Evolutionary conservation across 2,329 filamentous ascomycete genomes (phyloP).

Genomic region (Annulohypoxylon truncatum): DNA sequence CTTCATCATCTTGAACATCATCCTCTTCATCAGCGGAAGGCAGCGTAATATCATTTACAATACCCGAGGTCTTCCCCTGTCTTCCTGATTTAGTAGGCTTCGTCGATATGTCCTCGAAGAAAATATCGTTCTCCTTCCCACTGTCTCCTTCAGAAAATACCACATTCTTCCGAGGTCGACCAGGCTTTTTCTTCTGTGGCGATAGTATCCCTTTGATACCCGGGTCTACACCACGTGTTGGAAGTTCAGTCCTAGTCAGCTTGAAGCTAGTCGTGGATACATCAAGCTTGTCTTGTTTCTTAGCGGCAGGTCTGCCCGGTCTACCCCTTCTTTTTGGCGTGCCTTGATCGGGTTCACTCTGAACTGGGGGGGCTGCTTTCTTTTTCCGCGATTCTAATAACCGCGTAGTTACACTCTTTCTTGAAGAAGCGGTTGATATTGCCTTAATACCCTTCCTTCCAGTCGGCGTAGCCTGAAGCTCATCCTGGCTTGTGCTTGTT

Average conservation of each 20-base stretch:
- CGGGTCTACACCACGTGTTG: constrained; percentile 29
- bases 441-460: constrained; percentile 27
- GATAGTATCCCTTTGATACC: constrained; percentile 67
- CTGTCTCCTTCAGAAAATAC: constrained; percentile 58
- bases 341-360: constrained; percentile 4
- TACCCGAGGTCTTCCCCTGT: constrained; percentile 35
- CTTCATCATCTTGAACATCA: constrained; percentile 53
- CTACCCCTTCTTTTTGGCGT: constrained; percentile 43
- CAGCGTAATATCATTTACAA: constrained; percentile 29
- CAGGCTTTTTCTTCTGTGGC: constrained; percentile 59
- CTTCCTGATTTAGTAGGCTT: constrained; percentile 48
- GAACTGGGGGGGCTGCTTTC: constrained; percentile 5
- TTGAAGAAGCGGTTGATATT: constrained; percentile 22
- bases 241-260: constrained; percentile 29
- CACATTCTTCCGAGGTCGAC: constrained; percentile 64
- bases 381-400: constrained; percentile 37
- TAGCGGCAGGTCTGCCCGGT: constrained; percentile 42
- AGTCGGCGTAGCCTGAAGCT: constrained; percentile 28
- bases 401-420: constrained; percentile 32
- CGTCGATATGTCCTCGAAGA: constrained; percentile 64
- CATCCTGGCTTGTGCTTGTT: constrained; percentile 16
- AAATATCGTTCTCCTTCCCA: constrained; percentile 56
- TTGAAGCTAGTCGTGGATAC: constrained; percentile 13
- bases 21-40: constrained; percentile 42
- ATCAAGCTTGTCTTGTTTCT: constrained; percentile 15